phyloP scores from a whole-genome alignment of 2,329 filamentous ascomycete genomes.

The Neofusicoccum ribis region DNA sequence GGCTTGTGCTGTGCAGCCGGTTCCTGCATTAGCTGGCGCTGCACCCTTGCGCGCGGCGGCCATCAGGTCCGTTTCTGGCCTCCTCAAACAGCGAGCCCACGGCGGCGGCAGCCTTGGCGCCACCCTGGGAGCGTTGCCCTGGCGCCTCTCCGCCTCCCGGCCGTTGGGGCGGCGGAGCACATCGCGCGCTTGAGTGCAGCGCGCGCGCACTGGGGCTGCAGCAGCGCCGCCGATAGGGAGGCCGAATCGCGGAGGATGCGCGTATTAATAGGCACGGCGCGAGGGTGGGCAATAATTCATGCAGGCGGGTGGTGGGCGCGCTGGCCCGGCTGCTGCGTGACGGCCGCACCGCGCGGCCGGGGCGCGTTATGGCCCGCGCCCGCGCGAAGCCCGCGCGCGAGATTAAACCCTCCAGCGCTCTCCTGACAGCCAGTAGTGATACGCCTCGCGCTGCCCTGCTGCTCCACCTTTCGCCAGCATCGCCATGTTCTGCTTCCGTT shows the following conservation, averaged over 20 bases:
- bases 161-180: background rate
- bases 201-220: background rate
- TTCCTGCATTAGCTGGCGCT: constrained; percentile 12
- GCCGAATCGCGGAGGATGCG: constrained; percentile 11
- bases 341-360: background rate
- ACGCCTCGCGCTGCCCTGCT: constrained; percentile 10
- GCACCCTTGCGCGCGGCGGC: constrained; percentile 7
- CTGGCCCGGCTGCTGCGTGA: constrained; percentile 12
- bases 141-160: background rate
- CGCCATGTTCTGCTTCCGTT: constrained; percentile 20
- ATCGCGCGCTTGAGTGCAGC: background rate
- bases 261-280: constrained; percentile 16
- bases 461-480: constrained; percentile 20
- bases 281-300: constrained; percentile 15
- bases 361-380: background rate
- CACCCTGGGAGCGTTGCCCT: background rate
- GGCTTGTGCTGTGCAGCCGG: constrained; percentile 4
- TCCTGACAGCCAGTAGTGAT: constrained; percentile 19
- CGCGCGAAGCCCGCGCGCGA: background rate
- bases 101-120: background rate
- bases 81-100: background rate
- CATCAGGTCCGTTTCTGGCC: background rate
- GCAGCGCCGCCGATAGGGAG: background rate
- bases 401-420: background rate
- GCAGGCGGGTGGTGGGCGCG: constrained; percentile 4